Conservation (phyloP, 2,329 filamentous ascomycete species). For the Fusarium solani-melongenae region DNA sequence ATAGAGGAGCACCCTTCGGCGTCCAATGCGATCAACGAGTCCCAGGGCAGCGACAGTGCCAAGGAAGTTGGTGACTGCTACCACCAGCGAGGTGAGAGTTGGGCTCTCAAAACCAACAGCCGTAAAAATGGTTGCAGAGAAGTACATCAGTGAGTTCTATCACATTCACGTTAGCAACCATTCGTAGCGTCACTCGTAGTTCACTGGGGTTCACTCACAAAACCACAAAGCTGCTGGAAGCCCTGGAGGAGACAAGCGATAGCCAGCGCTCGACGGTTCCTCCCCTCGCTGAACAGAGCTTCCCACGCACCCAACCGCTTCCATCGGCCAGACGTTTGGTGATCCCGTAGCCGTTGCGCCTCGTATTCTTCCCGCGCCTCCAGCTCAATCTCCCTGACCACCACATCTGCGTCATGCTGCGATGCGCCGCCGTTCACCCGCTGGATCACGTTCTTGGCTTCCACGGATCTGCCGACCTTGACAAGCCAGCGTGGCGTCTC, state of each 20-base stretch:
- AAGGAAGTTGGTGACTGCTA: slow-evolving; percentile 85
- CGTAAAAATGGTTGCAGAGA: slow-evolving; percentile 83
- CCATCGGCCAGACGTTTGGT: slow-evolving; percentile 42
- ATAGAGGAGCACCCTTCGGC: slow-evolving; percentile 81
- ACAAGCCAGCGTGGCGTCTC: slow-evolving; percentile 93
- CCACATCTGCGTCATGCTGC: slow-evolving; percentile 62
- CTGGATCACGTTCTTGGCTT: slow-evolving; percentile 73
- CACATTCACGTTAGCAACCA: slow-evolving; percentile 6
- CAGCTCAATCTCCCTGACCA: slow-evolving; percentile 76
- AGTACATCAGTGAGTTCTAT: slow-evolving; percentile 92
- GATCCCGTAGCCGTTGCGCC: slow-evolving; percentile 52
- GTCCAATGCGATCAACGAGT: slow-evolving; percentile 82
- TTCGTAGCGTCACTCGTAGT: neutral
- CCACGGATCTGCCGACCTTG: slow-evolving; percentile 68
- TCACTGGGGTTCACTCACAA: slow-evolving; percentile 61
- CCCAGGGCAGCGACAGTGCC: slow-evolving; percentile 81
- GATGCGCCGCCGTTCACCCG: slow-evolving; percentile 69
- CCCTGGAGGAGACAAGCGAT: slow-evolving; percentile 91
- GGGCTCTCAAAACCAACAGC: slow-evolving; percentile 82
- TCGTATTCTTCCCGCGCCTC: slow-evolving; percentile 80
- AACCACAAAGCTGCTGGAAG: slow-evolving; percentile 88
- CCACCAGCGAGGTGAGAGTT: slow-evolving; percentile 81
- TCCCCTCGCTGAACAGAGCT: slow-evolving; percentile 67
- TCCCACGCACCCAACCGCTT: slow-evolving; percentile 60
- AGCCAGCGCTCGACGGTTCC: slow-evolving; percentile 78